Base-by-base conservation (phyloP, 768 basidiomycete genomes). In the Mrakia frigida region DNA sequence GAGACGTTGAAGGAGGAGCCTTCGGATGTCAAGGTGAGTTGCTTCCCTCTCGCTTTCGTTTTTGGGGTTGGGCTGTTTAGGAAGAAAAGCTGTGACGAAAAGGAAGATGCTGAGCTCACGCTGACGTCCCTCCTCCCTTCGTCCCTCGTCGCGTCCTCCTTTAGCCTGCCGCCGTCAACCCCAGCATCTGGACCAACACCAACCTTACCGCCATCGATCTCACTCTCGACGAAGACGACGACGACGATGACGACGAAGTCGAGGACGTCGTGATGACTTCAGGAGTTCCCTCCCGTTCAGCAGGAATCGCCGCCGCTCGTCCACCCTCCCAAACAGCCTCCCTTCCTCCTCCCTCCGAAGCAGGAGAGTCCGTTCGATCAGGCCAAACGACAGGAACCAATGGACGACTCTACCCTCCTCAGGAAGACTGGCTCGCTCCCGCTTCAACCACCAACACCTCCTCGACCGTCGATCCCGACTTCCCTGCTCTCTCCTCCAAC, bases 161-260 rank as follows among this genome's bases (percentile, higher is more conserved):
- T n/a, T 23, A 33, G n/a, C 33, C 59, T n/a, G 4, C 10, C 59
- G 59, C 28, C 59, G 59, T 18, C 16, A 50, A 50, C 46, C 46
- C 46, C 2, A 50, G 46, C 46, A 60, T 33, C n/a, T 60, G 59
- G 59, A 28, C n/a, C n/a, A 60, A 60, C 59, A 60, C 59, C 59
- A 9, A 18, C 59, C 16, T 33, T n/a, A 60, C 59, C 59, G n/a
- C n/a, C 9, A 60, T 60, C 59, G 59, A 60, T 6, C 59, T 60
- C 59, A 60, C 59, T 14, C 33, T 60, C 59, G 59, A 60, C n/a
- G 59, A 60, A n/a, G n/a, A n/a, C 11, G n/a, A n/a, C 59, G 59
- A 60, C n/a, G 59, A 60, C 59, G 59, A 60, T n/a, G 59, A 60
- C 59, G 59, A 60, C 59, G 59, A 60, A 33, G 14, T 60, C 33